Evolutionary conservation across 208 protist genomes (phyloP).

Genomic region (Crithidia bombi): DNA sequence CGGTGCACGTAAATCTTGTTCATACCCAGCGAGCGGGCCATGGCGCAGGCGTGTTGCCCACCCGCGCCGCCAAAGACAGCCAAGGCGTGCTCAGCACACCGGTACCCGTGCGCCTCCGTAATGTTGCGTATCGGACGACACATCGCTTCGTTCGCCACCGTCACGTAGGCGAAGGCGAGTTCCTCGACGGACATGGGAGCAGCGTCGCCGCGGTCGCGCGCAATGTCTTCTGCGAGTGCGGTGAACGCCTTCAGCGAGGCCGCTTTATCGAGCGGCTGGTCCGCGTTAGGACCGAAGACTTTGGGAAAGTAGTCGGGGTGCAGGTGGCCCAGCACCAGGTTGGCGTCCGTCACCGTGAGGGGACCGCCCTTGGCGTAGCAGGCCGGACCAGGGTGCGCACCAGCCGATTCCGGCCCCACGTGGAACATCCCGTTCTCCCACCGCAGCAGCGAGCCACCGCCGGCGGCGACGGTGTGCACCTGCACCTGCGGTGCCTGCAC

Average conservation of each 20-base stretch:
- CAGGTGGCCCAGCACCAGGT: conserved; percentile 93
- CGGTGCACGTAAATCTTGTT: conserved; percentile 71
- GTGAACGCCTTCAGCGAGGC: conserved; percentile 69
- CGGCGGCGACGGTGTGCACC: conserved; percentile 97
- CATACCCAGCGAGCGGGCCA: conserved; percentile 90
- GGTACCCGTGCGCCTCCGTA: conserved; percentile 92
- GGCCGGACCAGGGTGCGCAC: conserved; percentile 90
- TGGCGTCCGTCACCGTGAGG: conserved; percentile 95
- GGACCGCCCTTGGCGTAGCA: conserved; percentile 95
- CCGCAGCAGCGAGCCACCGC: conserved; percentile 92
- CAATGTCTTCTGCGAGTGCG: conserved; percentile 63
- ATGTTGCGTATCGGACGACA: conserved; percentile 94
- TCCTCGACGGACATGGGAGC: conserved; percentile 64
- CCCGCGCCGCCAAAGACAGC: conserved; percentile 95
- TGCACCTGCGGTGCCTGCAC: conserved; percentile 95
- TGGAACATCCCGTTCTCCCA: conserved; percentile 91
- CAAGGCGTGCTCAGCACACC: conserved; percentile 84
- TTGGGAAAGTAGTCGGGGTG: conserved; percentile 92
- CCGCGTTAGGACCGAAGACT: conserved; percentile 92
- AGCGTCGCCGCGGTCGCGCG: conserved; percentile 32
- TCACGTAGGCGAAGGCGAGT: conserved; percentile 93
- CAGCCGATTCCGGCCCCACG: conserved; percentile 94
- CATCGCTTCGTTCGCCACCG: conserved; percentile 97
- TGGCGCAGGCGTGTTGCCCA: conserved; percentile 93
- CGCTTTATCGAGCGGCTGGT: conserved; percentile 62